Conservation (phyloP, 2,329 filamentous ascomycete species). For the Aspergillus aculeatinus region DNA sequence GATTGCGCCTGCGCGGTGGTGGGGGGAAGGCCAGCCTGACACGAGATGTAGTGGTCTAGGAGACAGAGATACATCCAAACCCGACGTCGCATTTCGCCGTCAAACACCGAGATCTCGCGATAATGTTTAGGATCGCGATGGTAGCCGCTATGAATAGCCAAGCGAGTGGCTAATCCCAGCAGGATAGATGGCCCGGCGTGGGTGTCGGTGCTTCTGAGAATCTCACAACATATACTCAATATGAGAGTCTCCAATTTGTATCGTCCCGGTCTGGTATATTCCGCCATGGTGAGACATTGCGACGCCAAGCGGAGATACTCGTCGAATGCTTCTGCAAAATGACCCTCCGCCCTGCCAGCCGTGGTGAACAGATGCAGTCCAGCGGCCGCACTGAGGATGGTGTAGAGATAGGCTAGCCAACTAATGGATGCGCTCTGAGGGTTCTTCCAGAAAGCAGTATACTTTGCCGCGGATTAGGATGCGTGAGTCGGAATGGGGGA, state of each 20-base stretch:
- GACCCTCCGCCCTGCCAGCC: conserved; percentile 6
- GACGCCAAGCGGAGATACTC: conserved; percentile 45
- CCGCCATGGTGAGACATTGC: conserved; percentile 22
- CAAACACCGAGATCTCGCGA: conserved; percentile 52
- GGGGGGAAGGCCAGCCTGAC: conserved; percentile 62
- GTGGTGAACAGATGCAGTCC: conserved; percentile 19
- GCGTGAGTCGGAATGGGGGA: not conserved
- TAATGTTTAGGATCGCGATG: conserved; percentile 56
- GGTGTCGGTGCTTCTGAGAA: conserved; percentile 19
- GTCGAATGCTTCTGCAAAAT: conserved; percentile 16
- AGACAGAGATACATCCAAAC: conserved; percentile 44
- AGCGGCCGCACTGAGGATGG: conserved; percentile 18
- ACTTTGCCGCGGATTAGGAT: conserved; percentile 9
- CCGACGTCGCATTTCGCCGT: conserved; percentile 53
- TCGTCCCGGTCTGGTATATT: conserved; percentile 23
- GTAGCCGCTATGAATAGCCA: conserved; percentile 61
- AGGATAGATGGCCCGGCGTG: conserved; percentile 55
- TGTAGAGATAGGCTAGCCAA: conserved; percentile 22
- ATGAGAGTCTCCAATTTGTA: conserved; percentile 26
- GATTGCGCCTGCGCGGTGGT: conserved; percentile 57
- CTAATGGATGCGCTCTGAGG: conserved; percentile 11
- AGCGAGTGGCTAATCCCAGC: conserved; percentile 52
- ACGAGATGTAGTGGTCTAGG: conserved; percentile 59
- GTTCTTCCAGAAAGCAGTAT: conserved; percentile 19
- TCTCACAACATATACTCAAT: conserved; percentile 21